Conservation (phyloP, 495 filamentous ascomycete species). For the Aspergillus heteromorphus region DNA sequence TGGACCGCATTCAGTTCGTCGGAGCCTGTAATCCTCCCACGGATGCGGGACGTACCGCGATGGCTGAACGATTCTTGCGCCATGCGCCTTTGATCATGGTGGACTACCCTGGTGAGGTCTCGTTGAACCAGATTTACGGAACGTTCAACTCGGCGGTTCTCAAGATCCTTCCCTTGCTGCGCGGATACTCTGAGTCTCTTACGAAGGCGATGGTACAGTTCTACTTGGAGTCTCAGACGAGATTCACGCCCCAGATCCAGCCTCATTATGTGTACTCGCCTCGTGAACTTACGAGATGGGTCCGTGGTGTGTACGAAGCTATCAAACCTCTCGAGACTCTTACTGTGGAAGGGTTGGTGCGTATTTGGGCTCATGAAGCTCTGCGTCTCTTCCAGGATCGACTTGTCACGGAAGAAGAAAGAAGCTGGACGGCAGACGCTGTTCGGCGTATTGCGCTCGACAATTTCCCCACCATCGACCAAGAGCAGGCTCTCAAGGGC, state of each 20-base stretch:
- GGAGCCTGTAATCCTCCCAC: constrained; percentile 99
- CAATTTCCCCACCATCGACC: constrained; percentile 88
- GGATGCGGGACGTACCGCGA: constrained; percentile 89
- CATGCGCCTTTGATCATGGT: constrained; percentile 98
- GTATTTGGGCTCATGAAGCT: constrained; percentile 98
- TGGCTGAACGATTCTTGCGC: constrained; percentile 88
- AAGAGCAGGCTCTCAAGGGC: constrained; percentile 79
- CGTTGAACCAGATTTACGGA: constrained; percentile 93
- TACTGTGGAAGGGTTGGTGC: constrained; percentile 82
- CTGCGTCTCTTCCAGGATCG: constrained; percentile 94
- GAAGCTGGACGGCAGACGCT: constrained; percentile 87
- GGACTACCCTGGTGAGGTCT: constrained; percentile 94
- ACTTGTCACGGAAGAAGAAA: constrained; percentile 87
- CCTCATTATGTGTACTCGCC: constrained; percentile 99
- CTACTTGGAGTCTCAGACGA: constrained; percentile 86
- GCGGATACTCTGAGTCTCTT: constrained; percentile 87
- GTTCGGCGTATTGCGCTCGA: constrained; percentile 81
- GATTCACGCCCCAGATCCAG: constrained; percentile 93
- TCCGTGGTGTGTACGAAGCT: constrained; percentile 92
- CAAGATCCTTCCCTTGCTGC: constrained; percentile 93
- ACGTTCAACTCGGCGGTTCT: constrained; percentile 96
- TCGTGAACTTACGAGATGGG: constrained; percentile 95
- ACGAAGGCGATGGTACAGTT: constrained; percentile 98
- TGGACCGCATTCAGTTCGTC: constrained; percentile 98
- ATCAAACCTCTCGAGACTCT: constrained; percentile 86